Conservation (phyloP, 1,284 basidiomycete species). For the Pisolithus thermaeus region DNA sequence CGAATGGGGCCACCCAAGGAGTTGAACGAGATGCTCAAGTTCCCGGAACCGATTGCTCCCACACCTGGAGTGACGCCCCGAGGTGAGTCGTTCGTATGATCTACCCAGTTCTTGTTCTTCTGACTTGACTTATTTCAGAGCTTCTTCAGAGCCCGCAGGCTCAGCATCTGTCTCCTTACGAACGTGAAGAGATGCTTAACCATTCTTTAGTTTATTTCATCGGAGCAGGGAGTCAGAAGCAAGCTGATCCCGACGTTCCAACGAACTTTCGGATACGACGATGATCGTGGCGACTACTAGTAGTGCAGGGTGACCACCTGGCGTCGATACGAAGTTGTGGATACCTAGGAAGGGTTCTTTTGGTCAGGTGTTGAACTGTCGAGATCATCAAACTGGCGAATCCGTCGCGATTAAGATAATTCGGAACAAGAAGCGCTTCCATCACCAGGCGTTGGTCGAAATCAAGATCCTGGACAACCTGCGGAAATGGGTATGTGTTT, state of each 20-base stretch:
- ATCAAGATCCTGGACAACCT: conserved; percentile 98
- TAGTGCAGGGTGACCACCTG: conserved; percentile 89
- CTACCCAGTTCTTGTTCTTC: not conserved
- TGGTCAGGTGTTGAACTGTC: conserved; percentile 94
- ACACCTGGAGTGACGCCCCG: conserved; percentile 63
- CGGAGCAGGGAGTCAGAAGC: conserved; percentile 74
- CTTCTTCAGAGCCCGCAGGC: conserved; percentile 56
- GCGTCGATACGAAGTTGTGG: conserved; percentile 94
- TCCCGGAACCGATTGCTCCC: conserved; percentile 86
- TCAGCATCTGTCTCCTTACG: conserved; percentile 76
- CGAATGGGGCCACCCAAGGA: conserved; percentile 79
- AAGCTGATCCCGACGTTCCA: conserved; percentile 63
- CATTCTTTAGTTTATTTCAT: conserved; percentile 83
- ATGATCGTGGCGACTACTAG: conserved; percentile 96
- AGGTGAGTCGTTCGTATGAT: conserved; percentile 43
- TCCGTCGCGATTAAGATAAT: conserved; percentile 99
- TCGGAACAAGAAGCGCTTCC: conserved; percentile 98
- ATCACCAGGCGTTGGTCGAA: conserved; percentile 97
- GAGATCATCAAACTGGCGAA: conserved; percentile 94
- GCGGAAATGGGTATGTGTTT: conserved; percentile 82
- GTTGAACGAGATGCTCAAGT: conserved; percentile 83
- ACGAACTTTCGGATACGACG: conserved; percentile 92
- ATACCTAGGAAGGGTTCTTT: conserved; percentile 99
- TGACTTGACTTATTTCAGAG: conserved; percentile 34
- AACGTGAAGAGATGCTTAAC: conserved; percentile 89